Conservation (phyloP, 129 eudicot genomes). For the Saposhnikovia divaricata region DNA sequence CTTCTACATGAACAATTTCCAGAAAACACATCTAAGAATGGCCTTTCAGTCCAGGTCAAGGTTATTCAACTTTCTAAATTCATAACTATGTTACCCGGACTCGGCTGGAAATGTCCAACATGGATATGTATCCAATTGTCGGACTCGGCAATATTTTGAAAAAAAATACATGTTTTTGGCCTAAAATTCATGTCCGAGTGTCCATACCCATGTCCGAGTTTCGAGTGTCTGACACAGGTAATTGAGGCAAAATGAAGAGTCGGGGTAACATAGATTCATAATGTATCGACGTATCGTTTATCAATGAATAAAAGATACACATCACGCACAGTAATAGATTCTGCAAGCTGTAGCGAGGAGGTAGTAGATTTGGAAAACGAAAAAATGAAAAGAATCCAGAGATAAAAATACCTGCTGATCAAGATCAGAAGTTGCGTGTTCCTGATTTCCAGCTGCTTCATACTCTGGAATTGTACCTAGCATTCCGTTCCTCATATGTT, state of each 20-base stretch:
- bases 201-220: no score
- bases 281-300: not conserved
- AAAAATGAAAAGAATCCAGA: not conserved
- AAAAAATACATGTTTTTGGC: no score
- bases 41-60: not conserved
- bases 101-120: no score
- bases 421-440: slow-evolving; percentile 25
- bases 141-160: no score
- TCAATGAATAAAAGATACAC: not conserved
- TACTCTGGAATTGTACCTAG: slow-evolving; percentile 66
- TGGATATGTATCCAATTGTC: no score
- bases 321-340: not conserved
- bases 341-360: not conserved
- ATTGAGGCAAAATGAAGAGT: no score
- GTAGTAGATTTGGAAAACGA: not conserved
- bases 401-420: slow-evolving; percentile 53
- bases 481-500: slow-evolving; percentile 39
- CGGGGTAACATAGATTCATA: no score
- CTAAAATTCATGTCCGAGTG: no score
- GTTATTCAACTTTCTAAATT: no score
- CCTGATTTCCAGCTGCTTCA: slow-evolving; percentile 35
- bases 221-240: no score
- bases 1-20: not conserved
- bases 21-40: not conserved
- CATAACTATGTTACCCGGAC: no score